Evolutionary conservation across 768 basidiomycete genomes (phyloP).

Genomic region (Xanthoconium stramineum): DNA sequence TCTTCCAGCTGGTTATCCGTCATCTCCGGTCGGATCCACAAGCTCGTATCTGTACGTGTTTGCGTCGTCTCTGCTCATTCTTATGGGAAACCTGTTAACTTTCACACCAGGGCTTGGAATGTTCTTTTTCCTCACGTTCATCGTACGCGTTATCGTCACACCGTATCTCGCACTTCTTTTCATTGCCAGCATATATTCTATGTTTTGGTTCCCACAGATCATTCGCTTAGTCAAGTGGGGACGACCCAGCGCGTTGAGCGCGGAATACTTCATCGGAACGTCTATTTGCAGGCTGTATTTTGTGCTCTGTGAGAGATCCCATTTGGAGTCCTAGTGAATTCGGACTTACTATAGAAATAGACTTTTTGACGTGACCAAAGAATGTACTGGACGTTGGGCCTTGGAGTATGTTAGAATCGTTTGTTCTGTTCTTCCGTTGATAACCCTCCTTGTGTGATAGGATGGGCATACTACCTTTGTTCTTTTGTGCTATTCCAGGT

Average conservation of each 20-base stretch:
- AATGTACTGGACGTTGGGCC: conserved; percentile 84
- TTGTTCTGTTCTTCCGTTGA: background rate
- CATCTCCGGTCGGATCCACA: conserved; percentile 69
- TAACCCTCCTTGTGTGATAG: conserved; percentile 32
- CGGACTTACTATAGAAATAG: conserved; percentile 37
- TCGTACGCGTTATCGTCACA: conserved; percentile 72
- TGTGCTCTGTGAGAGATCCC: conserved; percentile 61
- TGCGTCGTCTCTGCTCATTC: background rate
- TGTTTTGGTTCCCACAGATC: conserved; percentile 86
- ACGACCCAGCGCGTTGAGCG: conserved; percentile 62
- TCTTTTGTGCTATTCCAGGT: conserved; percentile 63
- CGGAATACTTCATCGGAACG: conserved; percentile 74
- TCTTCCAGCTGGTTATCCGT: conserved; percentile 52
- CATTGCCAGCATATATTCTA: conserved; percentile 66
- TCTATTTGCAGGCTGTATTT: conserved; percentile 68
- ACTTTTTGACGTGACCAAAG: conserved; percentile 77
- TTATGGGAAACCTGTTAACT: conserved; percentile 6
- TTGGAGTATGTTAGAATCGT: conserved; percentile 46
- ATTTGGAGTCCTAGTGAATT: background rate
- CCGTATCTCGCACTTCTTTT: conserved; percentile 64
- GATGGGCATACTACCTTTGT: conserved; percentile 63
- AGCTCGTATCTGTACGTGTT: conserved; percentile 60
- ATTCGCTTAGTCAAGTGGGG: conserved; percentile 69
- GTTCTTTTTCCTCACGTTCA: conserved; percentile 64
- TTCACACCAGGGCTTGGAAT: conserved; percentile 55